phyloP scores from a whole-genome alignment of 2,329 filamentous ascomycete genomes.

The Aspergillus cejpii region DNA sequence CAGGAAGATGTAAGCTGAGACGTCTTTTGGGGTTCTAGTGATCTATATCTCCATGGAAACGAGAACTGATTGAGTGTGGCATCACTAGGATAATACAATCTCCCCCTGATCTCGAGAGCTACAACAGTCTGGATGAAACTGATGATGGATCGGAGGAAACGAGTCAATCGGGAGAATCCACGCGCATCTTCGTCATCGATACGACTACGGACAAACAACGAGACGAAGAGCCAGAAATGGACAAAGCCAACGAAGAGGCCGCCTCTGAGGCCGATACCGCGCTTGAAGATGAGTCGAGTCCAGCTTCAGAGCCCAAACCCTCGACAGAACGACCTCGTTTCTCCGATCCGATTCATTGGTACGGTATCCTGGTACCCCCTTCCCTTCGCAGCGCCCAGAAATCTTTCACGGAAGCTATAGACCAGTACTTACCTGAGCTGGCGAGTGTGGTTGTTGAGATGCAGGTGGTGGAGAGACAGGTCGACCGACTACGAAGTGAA shows the following conservation, averaged over 20 bases:
- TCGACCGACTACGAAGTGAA: constrained; percentile 26
- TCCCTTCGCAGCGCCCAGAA: constrained; percentile 41
- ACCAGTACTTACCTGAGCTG: constrained; percentile 32
- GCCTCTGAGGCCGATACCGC: neutral
- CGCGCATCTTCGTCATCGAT: constrained; percentile 12
- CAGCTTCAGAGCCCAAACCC: constrained; percentile 12
- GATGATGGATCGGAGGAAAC: neutral
- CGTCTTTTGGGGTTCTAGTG: neutral
- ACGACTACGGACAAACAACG: neutral
- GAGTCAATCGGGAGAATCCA: constrained; percentile 2
- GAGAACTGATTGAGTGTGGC: constrained; percentile 1
- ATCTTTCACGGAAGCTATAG: constrained; percentile 39
- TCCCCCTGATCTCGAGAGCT: neutral
- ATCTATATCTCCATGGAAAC: neutral
- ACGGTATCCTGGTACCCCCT: constrained; percentile 43
- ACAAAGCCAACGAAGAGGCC: neutral
- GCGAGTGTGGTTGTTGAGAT: constrained; percentile 37
- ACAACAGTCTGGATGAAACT: neutral
- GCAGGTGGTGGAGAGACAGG: constrained; percentile 36
- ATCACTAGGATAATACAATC: constrained; percentile 12
- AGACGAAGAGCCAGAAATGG: constrained; percentile 7
- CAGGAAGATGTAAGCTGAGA: constrained; percentile 31
- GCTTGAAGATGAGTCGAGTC: neutral
- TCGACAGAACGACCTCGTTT: constrained; percentile 26
- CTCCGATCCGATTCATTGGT: constrained; percentile 44